A percentile compares a stretch with the other conserved stretches of the same genome.
phyloP scores from a whole-genome alignment of 2,329 filamentous ascomycete genomes.

The Coleophoma crateriformis region DNA sequence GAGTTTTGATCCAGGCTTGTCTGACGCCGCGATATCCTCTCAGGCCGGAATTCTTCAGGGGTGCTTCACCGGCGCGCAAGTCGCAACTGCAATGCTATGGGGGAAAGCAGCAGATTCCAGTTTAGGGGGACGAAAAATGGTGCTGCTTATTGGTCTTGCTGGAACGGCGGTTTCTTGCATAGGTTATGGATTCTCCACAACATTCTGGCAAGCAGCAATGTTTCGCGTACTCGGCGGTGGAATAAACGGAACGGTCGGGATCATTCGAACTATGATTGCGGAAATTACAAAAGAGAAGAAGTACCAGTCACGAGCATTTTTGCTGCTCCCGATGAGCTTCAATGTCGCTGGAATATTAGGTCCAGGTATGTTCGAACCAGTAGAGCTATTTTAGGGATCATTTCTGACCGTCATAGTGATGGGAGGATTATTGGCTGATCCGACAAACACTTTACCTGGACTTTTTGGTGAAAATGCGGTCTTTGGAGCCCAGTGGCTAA shows the following conservation, averaged over 20 bases:
- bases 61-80: slow-evolving; percentile 59
- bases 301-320: slow-evolving; percentile 38
- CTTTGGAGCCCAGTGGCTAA: slow-evolving; percentile 27
- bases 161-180: slow-evolving; percentile 57
- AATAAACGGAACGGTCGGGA: slow-evolving; percentile 65
- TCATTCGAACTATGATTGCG: slow-evolving; percentile 67
- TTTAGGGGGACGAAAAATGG: slow-evolving; percentile 50
- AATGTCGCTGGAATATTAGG: slow-evolving; percentile 45
- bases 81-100: slow-evolving; percentile 63
- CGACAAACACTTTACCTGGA: slow-evolving; percentile 27
- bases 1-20: slow-evolving; percentile 40
- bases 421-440: slow-evolving; percentile 37
- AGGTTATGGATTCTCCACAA: slow-evolving; percentile 61
- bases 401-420: slow-evolving; percentile 15
- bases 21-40: slow-evolving; percentile 43
- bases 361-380: slow-evolving; percentile 45
- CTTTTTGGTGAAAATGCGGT: slow-evolving; percentile 27
- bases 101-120: slow-evolving; percentile 48
- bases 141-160: slow-evolving; percentile 59
- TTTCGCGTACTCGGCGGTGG: slow-evolving; percentile 52
- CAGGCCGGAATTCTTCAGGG: slow-evolving; percentile 65
- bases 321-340: slow-evolving; percentile 55
- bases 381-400: neutral
- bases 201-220: slow-evolving; percentile 54
- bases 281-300: slow-evolving; percentile 66